A percentile compares a stretch with the other conserved stretches of the same genome.
phyloP scores from a whole-genome alignment of 1,139 yeast species.

The Saccharomyces hybrid region DNA sequence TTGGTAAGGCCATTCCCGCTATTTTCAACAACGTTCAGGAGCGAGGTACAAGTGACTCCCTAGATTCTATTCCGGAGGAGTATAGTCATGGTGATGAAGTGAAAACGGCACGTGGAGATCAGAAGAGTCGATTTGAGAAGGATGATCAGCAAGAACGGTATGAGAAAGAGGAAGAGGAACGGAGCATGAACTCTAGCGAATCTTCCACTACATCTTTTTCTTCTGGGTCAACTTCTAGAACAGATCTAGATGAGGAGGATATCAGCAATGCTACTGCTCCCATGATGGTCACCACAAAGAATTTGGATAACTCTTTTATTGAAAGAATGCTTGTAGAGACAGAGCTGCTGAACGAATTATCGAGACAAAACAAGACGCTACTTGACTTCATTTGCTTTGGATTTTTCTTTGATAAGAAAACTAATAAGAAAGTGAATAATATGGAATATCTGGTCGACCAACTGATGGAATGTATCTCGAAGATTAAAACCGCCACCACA shows the following conservation, averaged over 20 bases:
- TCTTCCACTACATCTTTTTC: background rate
- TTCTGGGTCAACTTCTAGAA: conserved; percentile 19
- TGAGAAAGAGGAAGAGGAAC: conserved; percentile 1
- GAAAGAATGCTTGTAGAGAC: conserved; percentile 63
- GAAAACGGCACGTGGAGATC: background rate
- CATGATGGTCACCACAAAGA: conserved; percentile 27
- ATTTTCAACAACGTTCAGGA: background rate
- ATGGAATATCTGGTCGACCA: conserved; percentile 25
- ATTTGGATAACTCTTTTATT: conserved; percentile 52
- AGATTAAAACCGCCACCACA: conserved; percentile 7
- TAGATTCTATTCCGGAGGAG: background rate
- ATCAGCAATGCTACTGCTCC: conserved; percentile 11
- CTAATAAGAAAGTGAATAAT: conserved; percentile 37
- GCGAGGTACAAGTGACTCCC: background rate
- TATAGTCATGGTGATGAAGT: background rate
- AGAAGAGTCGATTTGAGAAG: background rate
- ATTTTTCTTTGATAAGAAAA: conserved; percentile 25
- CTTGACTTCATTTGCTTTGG: conserved; percentile 45
- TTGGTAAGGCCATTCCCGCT: conserved; percentile 2
- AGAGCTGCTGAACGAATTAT: conserved; percentile 45
- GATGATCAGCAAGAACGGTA: background rate
- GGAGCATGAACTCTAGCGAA: background rate
- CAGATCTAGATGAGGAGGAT: conserved; percentile 34
- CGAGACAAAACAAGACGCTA: conserved; percentile 37
- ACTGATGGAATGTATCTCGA: conserved; percentile 12